Evolutionary conservation across 305 asterid genomes (phyloP).

Genomic region (Fraxinus sp.): DNA sequence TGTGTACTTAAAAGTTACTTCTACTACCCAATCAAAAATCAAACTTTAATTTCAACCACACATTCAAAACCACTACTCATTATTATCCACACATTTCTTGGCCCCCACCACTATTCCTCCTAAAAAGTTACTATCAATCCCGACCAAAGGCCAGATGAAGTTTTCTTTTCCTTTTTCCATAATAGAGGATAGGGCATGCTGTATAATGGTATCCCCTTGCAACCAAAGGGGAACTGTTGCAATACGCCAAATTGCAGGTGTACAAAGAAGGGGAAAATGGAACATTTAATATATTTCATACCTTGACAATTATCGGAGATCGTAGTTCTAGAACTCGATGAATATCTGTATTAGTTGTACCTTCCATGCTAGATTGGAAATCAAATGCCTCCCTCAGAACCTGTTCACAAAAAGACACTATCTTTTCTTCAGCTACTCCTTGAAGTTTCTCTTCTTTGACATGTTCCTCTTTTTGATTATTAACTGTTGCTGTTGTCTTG

Average conservation of each 20-base stretch:
- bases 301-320: slow-evolving; percentile 95
- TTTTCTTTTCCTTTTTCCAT: background rate
- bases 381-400: slow-evolving; percentile 91
- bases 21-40: background rate
- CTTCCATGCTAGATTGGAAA: slow-evolving; percentile 81
- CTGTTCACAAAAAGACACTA: slow-evolving; percentile 84
- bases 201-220: background rate
- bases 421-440: slow-evolving; percentile 84
- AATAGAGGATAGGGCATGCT: background rate
- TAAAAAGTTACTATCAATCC: too few relatives aligned
- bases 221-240: background rate
- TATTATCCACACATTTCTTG: background rate
- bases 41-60: background rate
- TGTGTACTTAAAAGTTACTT: background rate
- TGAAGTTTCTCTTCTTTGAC: slow-evolving; percentile 59
- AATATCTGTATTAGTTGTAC: slow-evolving; percentile 71
- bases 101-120: background rate
- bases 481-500: slow-evolving; percentile 59
- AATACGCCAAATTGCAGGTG: background rate
- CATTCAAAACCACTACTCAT: background rate
- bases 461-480: slow-evolving; percentile 37
- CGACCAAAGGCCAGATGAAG: background rate
- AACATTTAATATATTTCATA: slow-evolving; percentile 34
- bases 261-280: background rate
- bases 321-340: slow-evolving; percentile 90